Percentiles rank a stretch among this genome's conserved stretches.
Conservation (phyloP, 306 rosid species). For the Begonia masoniana region DNA sequence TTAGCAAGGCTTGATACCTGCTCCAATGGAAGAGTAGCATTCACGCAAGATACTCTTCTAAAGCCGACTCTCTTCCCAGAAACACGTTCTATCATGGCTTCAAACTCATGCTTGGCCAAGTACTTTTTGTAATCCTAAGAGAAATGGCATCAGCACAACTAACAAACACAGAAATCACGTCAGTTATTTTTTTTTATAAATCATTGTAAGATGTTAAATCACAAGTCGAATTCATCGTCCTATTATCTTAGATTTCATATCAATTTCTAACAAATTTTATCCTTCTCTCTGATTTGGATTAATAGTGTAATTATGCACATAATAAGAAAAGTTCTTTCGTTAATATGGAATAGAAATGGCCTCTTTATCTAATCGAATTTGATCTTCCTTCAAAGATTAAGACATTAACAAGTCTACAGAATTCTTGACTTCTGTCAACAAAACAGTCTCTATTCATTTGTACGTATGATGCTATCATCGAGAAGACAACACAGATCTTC, state of each 20-base stretch:
- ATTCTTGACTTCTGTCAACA: neutral
- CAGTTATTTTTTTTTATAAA: neutral
- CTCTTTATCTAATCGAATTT: neutral
- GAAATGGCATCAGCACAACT: conserved; percentile 27
- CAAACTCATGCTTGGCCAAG: conserved; percentile 82
- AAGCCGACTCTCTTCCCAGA: conserved; percentile 56
- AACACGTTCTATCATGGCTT: conserved; percentile 72
- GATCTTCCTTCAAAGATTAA: neutral
- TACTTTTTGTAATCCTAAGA: conserved; percentile 75
- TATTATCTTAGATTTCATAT: neutral
- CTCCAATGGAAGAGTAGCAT: conserved; percentile 57
- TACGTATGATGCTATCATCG: too few relatives aligned
- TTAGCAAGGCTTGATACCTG: conserved; percentile 27
- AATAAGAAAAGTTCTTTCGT: neutral
- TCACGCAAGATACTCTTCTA: conserved; percentile 69
- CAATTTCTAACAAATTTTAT: neutral
- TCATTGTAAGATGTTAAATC: neutral
- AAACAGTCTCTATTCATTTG: neutral
- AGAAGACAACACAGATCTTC: too few relatives aligned
- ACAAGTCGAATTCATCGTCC: neutral
- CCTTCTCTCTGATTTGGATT: too few relatives aligned
- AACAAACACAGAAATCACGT: neutral
- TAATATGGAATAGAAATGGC: neutral
- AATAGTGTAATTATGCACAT: too few relatives aligned
- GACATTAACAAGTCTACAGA: neutral